Conservation (phyloP, 257 asterid species). For the Plectranthus barbatus region DNA sequence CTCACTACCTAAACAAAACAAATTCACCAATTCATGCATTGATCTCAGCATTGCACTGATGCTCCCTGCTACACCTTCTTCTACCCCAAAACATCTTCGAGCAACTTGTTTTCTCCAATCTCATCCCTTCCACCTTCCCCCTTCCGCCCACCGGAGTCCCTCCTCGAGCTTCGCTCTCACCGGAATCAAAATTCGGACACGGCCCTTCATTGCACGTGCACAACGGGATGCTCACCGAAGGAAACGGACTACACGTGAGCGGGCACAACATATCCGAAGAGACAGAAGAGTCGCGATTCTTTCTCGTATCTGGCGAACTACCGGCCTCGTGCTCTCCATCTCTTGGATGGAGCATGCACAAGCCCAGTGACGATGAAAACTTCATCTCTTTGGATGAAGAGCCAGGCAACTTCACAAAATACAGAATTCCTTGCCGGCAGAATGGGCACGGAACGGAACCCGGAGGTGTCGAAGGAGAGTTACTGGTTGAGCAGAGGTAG, state of each 20-base stretch:
- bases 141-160: slow-evolving; percentile 52
- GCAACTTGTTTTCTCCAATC: slow-evolving; percentile 70
- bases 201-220: slow-evolving; percentile 85
- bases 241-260: slow-evolving; percentile 88
- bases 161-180: slow-evolving; percentile 42
- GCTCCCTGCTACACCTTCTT: slow-evolving; percentile 93
- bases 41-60: slow-evolving; percentile 92
- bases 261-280: slow-evolving; percentile 73
- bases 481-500: slow-evolving; percentile 90
- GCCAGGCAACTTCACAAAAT: slow-evolving; percentile 56
- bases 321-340: slow-evolving; percentile 32
- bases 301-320: slow-evolving; percentile 52
- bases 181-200: slow-evolving; percentile 53
- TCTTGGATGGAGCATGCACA: slow-evolving; percentile 81
- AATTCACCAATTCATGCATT: slow-evolving; percentile 38
- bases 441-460: slow-evolving; percentile 96
- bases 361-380: slow-evolving; percentile 55
- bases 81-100: slow-evolving; percentile 94
- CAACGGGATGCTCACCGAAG: slow-evolving; percentile 72
- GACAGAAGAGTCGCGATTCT: slow-evolving; percentile 70
- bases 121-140: slow-evolving; percentile 48
- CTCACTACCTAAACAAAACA: slow-evolving; percentile 1
- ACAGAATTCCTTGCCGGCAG: slow-evolving; percentile 67
- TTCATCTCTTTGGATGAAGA: slow-evolving; percentile 61
- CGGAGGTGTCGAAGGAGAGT: slow-evolving; percentile 52